A percentile compares a stretch with the other conserved stretches of the same genome.
phyloP scores from a whole-genome alignment of 2,329 filamentous ascomycete genomes.

The Aspergillus nomiae region DNA sequence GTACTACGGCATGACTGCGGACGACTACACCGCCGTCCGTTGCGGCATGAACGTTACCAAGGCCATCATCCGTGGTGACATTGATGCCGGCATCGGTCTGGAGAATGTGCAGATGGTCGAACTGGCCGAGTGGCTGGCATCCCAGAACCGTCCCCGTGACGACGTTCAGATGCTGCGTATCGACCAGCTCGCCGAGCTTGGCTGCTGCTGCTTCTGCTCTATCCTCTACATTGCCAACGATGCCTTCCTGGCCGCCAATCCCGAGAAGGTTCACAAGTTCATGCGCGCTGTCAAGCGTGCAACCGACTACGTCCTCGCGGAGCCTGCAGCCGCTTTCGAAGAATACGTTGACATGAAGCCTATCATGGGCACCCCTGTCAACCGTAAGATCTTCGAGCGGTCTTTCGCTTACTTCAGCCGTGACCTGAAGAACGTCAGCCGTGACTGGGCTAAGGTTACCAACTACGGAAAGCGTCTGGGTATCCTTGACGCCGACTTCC shows the following conservation, averaged over 20 bases:
- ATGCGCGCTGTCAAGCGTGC: constrained; percentile 73
- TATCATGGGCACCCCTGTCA: constrained; percentile 66
- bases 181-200: constrained; percentile 75
- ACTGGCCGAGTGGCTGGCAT: constrained; percentile 72
- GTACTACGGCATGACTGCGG: constrained; percentile 72
- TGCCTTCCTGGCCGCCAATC: constrained; percentile 65
- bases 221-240: constrained; percentile 82
- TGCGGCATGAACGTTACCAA: constrained; percentile 82
- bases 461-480: constrained; percentile 73
- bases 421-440: constrained; percentile 71
- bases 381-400: constrained; percentile 78
- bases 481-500: constrained; percentile 64
- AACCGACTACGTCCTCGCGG: constrained; percentile 69
- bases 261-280: constrained; percentile 67
- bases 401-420: constrained; percentile 75
- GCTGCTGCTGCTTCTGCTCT: constrained; percentile 82
- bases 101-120: constrained; percentile 86
- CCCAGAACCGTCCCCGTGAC: constrained; percentile 61
- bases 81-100: constrained; percentile 75
- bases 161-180: constrained; percentile 82
- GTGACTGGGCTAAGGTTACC: constrained; percentile 79
- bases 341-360: constrained; percentile 75
- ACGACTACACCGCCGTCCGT: constrained; percentile 74
- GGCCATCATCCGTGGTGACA: constrained; percentile 71
- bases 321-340: constrained; percentile 64